phyloP scores from a whole-genome alignment of 2,329 filamentous ascomycete genomes.

The Lasiodiplodia gonubiensis region DNA sequence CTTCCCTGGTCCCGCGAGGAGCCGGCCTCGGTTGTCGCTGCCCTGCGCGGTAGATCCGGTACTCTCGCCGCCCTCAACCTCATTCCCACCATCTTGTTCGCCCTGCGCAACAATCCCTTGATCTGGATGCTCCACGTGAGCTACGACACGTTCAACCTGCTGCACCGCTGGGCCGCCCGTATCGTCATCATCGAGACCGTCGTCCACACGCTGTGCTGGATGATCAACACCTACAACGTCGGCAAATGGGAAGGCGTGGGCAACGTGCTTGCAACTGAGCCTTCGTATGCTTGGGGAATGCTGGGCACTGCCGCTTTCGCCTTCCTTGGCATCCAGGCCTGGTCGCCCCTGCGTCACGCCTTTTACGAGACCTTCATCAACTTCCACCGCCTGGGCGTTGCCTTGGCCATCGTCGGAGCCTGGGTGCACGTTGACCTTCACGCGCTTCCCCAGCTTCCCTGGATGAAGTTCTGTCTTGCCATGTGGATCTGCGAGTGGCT shows the following conservation, averaged over 20 bases:
- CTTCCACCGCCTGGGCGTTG: conserved; percentile 77
- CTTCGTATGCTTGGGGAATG: conserved; percentile 70
- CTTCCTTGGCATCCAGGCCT: conserved; percentile 70
- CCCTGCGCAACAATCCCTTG: conserved; percentile 90
- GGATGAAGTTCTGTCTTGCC: conserved; percentile 74
- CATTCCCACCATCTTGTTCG: conserved; percentile 87
- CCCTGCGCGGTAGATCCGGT: conserved; percentile 84
- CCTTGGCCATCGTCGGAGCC: conserved; percentile 71
- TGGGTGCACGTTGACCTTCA: conserved; percentile 79
- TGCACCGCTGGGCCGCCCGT: conserved; percentile 83
- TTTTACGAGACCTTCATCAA: conserved; percentile 98
- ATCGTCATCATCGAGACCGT: conserved; percentile 73
- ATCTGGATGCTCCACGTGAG: conserved; percentile 82
- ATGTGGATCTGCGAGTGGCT: conserved; percentile 75
- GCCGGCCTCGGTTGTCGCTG: conserved; percentile 69
- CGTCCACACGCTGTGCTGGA: conserved; percentile 75
- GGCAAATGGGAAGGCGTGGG: conserved; percentile 66
- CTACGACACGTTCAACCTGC: conserved; percentile 94
- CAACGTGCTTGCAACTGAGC: conserved; percentile 60
- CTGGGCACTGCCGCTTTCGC: conserved; percentile 65
- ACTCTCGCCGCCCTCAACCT: conserved; percentile 87
- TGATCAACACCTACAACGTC: conserved; percentile 66
- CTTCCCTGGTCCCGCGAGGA: conserved; percentile 62
- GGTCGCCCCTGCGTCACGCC: conserved; percentile 84
- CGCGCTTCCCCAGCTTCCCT: conserved; percentile 70